Evolutionary conservation across 2,329 filamentous ascomycete species (phyloP), one percentile per base, ranked within the genome.

Genomic region (Fusarium pseudocircinatum): DNA sequence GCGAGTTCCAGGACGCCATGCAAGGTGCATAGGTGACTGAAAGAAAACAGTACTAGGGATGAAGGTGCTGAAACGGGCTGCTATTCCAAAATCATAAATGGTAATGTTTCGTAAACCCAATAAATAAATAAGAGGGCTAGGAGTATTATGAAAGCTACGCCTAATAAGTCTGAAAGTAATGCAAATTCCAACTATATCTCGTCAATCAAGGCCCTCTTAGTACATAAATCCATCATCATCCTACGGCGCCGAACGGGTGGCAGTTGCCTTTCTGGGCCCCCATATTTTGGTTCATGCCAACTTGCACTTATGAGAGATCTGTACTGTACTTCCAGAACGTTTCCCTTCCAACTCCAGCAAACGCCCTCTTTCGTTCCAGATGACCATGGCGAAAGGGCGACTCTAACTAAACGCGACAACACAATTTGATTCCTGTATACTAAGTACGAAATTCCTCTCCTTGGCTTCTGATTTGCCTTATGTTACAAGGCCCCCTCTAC

Each of bases 281-380:
- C 69, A 67, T 70, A 65, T 69, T 74, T 75, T 66, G 63, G 73
- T 73, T 77, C 74, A 73, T 76, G 77, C 76, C 78, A 79, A 76
- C 71, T 79, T 78, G 77, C 74, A 76, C 49, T 73, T 50, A 14
- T 74, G 67, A 73, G 72, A 78, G 72, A 78, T 77, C 74, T 78
- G 76, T 75, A 69, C 73, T 69, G 68, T 76, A 75, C 71, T 71
- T 75, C 68, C 70, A 69, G 61, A 66, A 72, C 72, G 64, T 75
- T 73, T 77, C 57, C 66, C 69, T 75, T 68, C 64, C 69, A 69
- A 72, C 69, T 71, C 49, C 46, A 75, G n/a, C 69, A 62, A 37
- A 74, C 60, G 57, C 53, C 57, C 68, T 62, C 67, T 57, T 57
- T 63, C 43, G 37, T 58, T 67, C 58, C 30, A 47, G 56, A 72